Conservation (phyloP, 495 filamentous ascomycete species). For the Penicillium argentinense region DNA sequence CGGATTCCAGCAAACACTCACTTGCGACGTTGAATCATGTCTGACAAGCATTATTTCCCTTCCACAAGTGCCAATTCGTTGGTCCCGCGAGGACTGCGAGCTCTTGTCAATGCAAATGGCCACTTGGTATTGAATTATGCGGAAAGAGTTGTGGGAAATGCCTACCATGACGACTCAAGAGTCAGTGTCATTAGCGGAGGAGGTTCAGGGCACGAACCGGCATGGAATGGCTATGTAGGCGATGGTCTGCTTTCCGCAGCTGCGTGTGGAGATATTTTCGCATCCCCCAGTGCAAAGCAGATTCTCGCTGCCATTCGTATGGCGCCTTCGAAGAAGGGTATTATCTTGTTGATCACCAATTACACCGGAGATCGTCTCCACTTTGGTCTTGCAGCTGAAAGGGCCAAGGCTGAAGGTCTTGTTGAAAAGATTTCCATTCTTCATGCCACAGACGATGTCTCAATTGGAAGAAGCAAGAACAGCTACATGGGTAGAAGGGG, state of each 20-base stretch:
- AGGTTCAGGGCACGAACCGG: constrained; percentile 7
- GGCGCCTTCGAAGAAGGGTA: constrained; percentile 4
- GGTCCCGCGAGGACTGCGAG: constrained; percentile 8
- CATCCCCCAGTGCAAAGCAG: constrained; percentile 6
- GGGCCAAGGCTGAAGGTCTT: constrained; percentile 2
- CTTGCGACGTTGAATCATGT: constrained; percentile 5
- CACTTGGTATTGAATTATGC: constrained; percentile 6
- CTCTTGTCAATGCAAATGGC: constrained; percentile 10
- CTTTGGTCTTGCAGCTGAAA: constrained; percentile 4
- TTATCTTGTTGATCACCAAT: constrained; percentile 8
- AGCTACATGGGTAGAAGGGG: constrained; percentile 12
- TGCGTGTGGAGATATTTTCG: constrained; percentile 9
- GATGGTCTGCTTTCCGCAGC: constrained; percentile 5
- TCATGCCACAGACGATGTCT: constrained; percentile 7
- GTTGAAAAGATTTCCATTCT: not conserved
- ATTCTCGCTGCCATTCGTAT: constrained; percentile 3
- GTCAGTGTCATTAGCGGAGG: constrained; percentile 8
- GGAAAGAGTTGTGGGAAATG: constrained; percentile 9
- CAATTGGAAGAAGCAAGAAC: constrained; percentile 7
- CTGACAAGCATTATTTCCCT: constrained; percentile 13
- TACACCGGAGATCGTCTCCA: constrained; percentile 9
- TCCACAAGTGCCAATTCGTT: constrained; percentile 16
- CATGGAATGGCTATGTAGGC: constrained; percentile 9
- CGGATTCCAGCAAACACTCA: not conserved
- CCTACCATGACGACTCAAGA: constrained; percentile 9